These are phyloP conservation scores for Aspergillus transmontanensis DNA, from an alignment of 2,329 filamentous ascomycete genomes.

Conservation along the genomic window DNA sequence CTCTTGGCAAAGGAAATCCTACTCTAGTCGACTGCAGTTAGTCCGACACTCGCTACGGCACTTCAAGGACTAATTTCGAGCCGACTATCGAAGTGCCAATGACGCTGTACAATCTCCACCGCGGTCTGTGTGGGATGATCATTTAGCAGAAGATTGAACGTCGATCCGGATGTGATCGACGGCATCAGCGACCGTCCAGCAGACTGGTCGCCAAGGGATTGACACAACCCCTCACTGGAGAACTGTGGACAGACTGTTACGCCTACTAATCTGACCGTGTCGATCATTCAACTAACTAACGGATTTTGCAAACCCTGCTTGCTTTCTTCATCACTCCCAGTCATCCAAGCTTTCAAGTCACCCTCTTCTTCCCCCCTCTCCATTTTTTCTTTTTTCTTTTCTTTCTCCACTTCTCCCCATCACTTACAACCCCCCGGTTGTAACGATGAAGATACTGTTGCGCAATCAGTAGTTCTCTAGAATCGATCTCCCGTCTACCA, in stretches of 20 bases:
- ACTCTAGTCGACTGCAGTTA: neutral
- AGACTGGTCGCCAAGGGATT: conserved; percentile 6
- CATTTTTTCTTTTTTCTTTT: neutral
- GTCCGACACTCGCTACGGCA: neutral
- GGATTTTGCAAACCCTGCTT: conserved; percentile 6
- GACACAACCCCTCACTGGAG: conserved; percentile 7
- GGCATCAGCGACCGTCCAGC: neutral
- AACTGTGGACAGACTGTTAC: neutral
- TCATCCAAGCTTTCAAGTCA: neutral
- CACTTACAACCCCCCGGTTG: neutral
- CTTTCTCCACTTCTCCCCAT: neutral
- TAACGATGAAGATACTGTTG: neutral
- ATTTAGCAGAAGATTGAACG: neutral
- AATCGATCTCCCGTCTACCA: neutral
- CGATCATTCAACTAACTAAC: conserved; percentile 6
- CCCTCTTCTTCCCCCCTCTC: neutral
- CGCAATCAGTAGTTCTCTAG: neutral
- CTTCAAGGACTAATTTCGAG: neutral
- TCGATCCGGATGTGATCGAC: neutral
- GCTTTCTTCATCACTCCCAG: neutral
- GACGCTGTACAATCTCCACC: too few relatives aligned
- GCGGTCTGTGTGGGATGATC: neutral
- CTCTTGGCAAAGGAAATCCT: neutral
- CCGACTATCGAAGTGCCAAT: too few relatives aligned
- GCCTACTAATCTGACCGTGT: neutral